Base-by-base conservation (phyloP, 441 rosid species). In the Bruguiera hainesii region DNA sequence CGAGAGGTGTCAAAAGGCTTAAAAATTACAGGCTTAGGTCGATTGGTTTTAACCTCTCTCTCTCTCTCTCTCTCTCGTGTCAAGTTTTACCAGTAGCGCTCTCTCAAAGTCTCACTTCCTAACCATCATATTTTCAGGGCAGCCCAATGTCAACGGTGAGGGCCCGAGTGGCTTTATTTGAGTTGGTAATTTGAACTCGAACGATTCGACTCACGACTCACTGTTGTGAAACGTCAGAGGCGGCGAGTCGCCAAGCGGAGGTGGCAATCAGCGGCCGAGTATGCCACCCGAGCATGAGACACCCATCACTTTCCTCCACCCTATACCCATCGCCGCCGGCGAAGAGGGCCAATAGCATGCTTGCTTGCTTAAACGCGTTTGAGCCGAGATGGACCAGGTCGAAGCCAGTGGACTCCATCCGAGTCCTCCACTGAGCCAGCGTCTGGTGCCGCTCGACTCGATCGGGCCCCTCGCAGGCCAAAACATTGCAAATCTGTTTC, bases 251-350 rank as follows among this genome's bases (percentile, higher is more conserved):
- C 98, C 98, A 93, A n/a, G 96, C 97, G 0, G 97, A 90, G 60
- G 98, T 85, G 56, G 96, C 85, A 3, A 93, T 86, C 19, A 93
- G 86, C 6, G 96, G 93, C 19, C 96, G 78, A 0, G 87, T 89
- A 25, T 93, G 93, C 98, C 98, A 93, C 31, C 96, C 97, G 51
- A 93, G 86, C 91, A 88, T 85, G 61, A 93, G 59, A 71, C 94
- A 83, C 8, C 98, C 98, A 5, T 72, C 74, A 33, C 73, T 85
- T 76, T 93, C 98, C 74, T 90, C 98, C 72, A 93, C 98, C 28
- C 87, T 71, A 60, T 90, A 93, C n/a, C 98, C 98, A 10, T 93
- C 91, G 0, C 94, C 98, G 10, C 96, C 92, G 1, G 86, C 84
- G 20, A 81, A 87, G 33, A 87, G 50, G 4, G 89, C 92, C 73